These are phyloP conservation scores for Hura crepitans DNA, from an alignment of 441 rosid genomes.

Conservation along the genomic window DNA sequence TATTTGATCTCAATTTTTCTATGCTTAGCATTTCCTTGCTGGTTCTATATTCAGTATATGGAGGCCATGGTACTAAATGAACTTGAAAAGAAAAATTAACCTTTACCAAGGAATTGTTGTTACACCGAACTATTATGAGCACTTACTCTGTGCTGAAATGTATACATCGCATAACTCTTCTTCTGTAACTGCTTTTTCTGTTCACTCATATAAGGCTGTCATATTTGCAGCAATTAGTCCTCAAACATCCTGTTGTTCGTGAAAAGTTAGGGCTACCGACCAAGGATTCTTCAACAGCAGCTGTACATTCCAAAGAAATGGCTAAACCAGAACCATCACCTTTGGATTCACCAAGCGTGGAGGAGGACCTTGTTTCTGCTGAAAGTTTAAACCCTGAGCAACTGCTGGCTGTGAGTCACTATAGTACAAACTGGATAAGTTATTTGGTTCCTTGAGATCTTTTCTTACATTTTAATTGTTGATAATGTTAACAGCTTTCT, in stretches of 20 bases:
- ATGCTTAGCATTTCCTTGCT: neutral
- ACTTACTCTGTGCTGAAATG: neutral
- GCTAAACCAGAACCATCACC: conserved; percentile 30
- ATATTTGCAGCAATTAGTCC: conserved; percentile 60
- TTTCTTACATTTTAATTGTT: conserved; percentile 26
- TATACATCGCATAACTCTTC: neutral
- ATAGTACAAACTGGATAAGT: conserved; percentile 15
- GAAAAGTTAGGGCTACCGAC: conserved; percentile 56
- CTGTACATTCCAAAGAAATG: conserved; percentile 30
- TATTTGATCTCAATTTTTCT: neutral
- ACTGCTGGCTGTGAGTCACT: conserved; percentile 57
- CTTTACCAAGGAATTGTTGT: too few relatives aligned
- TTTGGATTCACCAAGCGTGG: conserved; percentile 34
- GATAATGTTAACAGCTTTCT: conserved; percentile 57
- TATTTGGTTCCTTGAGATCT: conserved; percentile 16
- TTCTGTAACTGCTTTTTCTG: neutral
- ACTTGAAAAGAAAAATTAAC: neutral
- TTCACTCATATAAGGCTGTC: conserved; percentile 13
- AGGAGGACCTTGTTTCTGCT: conserved; percentile 28
- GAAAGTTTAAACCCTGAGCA: conserved; percentile 55
- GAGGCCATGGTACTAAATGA: neutral
- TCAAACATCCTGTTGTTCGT: conserved; percentile 59
- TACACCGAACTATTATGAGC: too few relatives aligned
- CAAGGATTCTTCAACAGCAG: conserved; percentile 26
- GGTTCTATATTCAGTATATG: too few relatives aligned